Percentiles rank a stretch among this genome's conserved stretches.
These are phyloP conservation scores for Canavalia ensiformis DNA, from an alignment of 306 rosid species.

Conservation along the genomic window DNA sequence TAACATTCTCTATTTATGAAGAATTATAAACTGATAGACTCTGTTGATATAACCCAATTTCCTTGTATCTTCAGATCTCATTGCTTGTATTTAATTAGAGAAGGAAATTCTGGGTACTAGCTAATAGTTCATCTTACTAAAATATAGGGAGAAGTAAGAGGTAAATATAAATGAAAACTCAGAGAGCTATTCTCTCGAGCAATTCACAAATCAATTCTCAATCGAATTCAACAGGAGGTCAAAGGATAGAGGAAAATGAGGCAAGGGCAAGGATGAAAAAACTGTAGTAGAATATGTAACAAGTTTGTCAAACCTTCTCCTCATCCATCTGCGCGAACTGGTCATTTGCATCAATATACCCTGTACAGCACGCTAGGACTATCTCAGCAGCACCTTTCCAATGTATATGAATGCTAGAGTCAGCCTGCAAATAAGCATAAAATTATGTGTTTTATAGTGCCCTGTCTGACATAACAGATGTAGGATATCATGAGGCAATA, in stretches of 20 bases:
- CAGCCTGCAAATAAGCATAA: conserved; percentile 56
- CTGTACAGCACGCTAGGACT: conserved; percentile 78
- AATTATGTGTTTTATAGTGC: conserved; percentile 9
- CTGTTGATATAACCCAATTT: not conserved
- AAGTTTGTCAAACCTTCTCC: conserved; percentile 68
- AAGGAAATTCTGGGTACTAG: not conserved
- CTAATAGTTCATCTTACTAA: not conserved
- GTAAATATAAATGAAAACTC: not conserved
- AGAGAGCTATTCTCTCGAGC: not conserved
- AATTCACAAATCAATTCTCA: not conserved
- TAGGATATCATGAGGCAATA: conserved; percentile 10
- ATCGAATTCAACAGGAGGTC: conserved; percentile 11
- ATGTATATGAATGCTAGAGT: conserved; percentile 79
- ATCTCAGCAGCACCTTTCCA: conserved; percentile 99
- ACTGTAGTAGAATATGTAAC: conserved; percentile 6
- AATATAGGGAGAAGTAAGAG: not conserved
- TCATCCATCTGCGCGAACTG: conserved; percentile 66
- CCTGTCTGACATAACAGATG: conserved; percentile 17
- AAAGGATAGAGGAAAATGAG: not conserved
- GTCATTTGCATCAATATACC: conserved; percentile 63
- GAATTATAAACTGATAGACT: not conserved
- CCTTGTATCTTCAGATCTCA: not conserved
- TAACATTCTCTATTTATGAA: not conserved
- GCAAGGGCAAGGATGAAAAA: not conserved
- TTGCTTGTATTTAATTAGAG: not conserved